Conservation (phyloP, 2,329 filamentous ascomycete genomes). For the Calonectria crousiana region DNA sequence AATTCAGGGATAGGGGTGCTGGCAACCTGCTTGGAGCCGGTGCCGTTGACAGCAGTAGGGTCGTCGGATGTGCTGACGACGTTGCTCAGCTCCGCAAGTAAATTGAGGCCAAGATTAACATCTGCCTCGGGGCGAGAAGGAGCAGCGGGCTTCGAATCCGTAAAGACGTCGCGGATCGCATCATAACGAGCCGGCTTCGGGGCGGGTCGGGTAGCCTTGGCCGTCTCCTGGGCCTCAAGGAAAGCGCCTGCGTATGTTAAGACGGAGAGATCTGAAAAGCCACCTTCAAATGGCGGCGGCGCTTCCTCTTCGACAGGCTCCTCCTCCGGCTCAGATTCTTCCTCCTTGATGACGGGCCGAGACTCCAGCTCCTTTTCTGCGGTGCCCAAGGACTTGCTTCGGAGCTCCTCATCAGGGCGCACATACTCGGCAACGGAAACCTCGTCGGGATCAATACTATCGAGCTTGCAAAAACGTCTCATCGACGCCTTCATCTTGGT, state of each 20-base stretch:
- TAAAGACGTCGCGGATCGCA: slow-evolving; percentile 58
- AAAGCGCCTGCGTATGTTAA: slow-evolving; percentile 49
- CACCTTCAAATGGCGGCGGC: slow-evolving; percentile 38
- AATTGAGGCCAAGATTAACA: slow-evolving; percentile 44
- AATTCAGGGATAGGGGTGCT: neutral
- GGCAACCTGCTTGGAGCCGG: neutral
- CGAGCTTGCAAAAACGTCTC: slow-evolving; percentile 53
- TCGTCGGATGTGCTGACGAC: slow-evolving; percentile 44
- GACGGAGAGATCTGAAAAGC: slow-evolving; percentile 46
- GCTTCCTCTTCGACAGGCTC: slow-evolving; percentile 38
- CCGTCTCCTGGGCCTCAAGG: slow-evolving; percentile 45
- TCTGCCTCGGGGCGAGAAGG: slow-evolving; percentile 41
- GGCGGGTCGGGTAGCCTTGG: slow-evolving; percentile 40
- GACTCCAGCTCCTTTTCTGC: slow-evolving; percentile 49
- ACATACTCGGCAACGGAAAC: slow-evolving; percentile 50
- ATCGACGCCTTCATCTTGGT: slow-evolving; percentile 51
- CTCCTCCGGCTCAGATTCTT: slow-evolving; percentile 45
- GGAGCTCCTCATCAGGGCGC: slow-evolving; percentile 49
- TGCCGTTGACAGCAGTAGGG: slow-evolving; percentile 27
- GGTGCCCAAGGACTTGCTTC: slow-evolving; percentile 51
- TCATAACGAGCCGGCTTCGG: slow-evolving; percentile 51
- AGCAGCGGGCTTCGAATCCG: slow-evolving; percentile 49
- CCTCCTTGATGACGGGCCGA: slow-evolving; percentile 44
- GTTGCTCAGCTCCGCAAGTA: slow-evolving; percentile 52
- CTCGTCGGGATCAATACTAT: slow-evolving; percentile 49